A percentile compares a stretch with the other conserved stretches of the same genome.
Conservation (phyloP, 768 basidiomycete genomes). For the Suillus subluteus region DNA sequence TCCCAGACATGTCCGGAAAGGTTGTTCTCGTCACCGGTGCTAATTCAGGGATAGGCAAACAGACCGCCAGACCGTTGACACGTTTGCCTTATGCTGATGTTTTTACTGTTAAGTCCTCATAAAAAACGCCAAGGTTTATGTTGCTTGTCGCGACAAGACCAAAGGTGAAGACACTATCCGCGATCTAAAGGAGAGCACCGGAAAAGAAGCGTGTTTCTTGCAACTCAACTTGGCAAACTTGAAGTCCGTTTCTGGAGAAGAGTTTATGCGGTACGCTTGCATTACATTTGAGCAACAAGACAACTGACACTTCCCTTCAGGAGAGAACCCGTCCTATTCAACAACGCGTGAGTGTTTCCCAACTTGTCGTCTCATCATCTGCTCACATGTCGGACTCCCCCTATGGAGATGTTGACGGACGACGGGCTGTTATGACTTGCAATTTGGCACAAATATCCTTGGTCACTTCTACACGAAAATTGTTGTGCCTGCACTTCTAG, state of each 20-base stretch:
- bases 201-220: slow-evolving; percentile 46
- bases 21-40: slow-evolving; percentile 49
- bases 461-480: slow-evolving; percentile 20
- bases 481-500: slow-evolving; percentile 37
- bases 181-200: slow-evolving; percentile 44
- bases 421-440: slow-evolving; percentile 27
- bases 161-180: slow-evolving; percentile 43
- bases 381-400: slow-evolving; percentile 23
- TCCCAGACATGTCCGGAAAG: slow-evolving; percentile 38
- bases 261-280: slow-evolving; percentile 38
- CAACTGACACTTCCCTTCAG: slow-evolving; percentile 10
- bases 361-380: not conserved
- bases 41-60: slow-evolving; percentile 52
- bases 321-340: slow-evolving; percentile 34
- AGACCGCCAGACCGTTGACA: slow-evolving; percentile 32
- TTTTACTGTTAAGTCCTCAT: slow-evolving; percentile 35
- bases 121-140: slow-evolving; percentile 55
- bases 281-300: not conserved
- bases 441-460: slow-evolving; percentile 28
- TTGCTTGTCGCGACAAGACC: slow-evolving; percentile 43
- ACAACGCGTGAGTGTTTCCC: slow-evolving; percentile 32
- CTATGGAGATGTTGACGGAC: slow-evolving; percentile 29
- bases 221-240: slow-evolving; percentile 51
- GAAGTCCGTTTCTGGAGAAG: slow-evolving; percentile 42
- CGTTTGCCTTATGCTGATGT: not conserved